Evolutionary conservation across 352 stramenopile species (phyloP), one percentile per base, ranked within the genome.

Genomic region (Peronospora destructor): DNA sequence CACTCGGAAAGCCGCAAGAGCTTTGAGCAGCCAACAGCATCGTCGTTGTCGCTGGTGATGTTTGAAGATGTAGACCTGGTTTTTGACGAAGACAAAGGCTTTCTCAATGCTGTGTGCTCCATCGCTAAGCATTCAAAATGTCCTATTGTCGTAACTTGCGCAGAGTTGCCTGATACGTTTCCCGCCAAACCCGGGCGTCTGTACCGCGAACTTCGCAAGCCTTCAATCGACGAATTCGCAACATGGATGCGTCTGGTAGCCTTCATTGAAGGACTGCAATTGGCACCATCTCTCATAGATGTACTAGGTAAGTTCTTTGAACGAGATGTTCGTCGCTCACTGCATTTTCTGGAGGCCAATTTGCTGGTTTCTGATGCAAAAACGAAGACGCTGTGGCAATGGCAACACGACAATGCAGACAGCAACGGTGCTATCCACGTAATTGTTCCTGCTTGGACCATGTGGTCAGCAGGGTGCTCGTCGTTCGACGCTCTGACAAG

Each of bases 51-150:
- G 17, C 71, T 92, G 29, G 76, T 92, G n/a, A 61, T 92, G 2
- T 89, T 92, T 49, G 81, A 92, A 64, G 81, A 92, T 46, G 78
- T 87, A 3, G 76, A 92, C 36, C 35, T 88, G 19, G 64, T 90
- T 4, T 92, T 92, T 57, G 78, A 90, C 5, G 70, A 87, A 16
- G 81, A 92, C 53, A 86, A 85, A 47, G 81, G 81, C 6, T 92
- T 92, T 40, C 53, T 89, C 11, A 67, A 61, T 17, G 73, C 78
- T 3, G 39, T 92, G 1, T 78, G 71, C 36, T 73, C 76, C n/a
- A 90, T 92, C 49, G 81, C 81, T 6, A 86, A 87, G 50, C 68
- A 77, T 42, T 80, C 81, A 3, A 88, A 89, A 50, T 92, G 81
- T 19, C 81, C 81, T 0, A 89, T 92, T 33, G 71, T 90, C 6